phyloP scores from a whole-genome alignment of 495 filamentous ascomycete genomes.

The Penicillium mononematosum region DNA sequence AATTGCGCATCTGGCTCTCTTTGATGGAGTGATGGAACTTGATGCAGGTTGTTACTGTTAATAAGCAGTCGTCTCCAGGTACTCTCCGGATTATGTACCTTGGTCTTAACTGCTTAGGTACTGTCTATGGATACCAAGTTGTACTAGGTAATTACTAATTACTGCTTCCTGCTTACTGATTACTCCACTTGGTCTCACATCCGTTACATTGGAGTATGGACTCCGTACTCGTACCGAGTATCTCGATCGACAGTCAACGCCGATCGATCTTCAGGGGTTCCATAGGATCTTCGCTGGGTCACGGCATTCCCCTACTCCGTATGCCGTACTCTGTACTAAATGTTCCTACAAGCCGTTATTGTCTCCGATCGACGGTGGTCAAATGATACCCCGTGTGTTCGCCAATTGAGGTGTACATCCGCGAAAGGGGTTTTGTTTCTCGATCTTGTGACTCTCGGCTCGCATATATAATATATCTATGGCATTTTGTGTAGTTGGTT shows the following conservation, averaged over 20 bases:
- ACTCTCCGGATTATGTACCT: not conserved
- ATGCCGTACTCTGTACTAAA: not conserved
- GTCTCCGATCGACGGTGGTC: not conserved
- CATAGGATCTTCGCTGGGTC: conserved; percentile 5
- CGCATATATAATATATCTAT: not conserved
- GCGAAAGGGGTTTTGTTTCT: not conserved
- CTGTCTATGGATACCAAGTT: too few relatives aligned
- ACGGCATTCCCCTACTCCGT: not conserved
- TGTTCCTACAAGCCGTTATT: not conserved
- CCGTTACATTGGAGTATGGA: not conserved
- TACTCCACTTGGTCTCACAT: conserved; percentile 12
- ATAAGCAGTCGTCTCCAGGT: not conserved
- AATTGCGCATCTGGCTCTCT: not conserved
- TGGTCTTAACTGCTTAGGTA: not conserved
- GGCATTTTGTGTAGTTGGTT: not conserved
- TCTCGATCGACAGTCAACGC: conserved; percentile 9
- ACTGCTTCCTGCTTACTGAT: not conserved
- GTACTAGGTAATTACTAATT: too few relatives aligned
- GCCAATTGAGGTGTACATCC: not conserved
- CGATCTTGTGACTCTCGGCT: not conserved
- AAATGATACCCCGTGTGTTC: not conserved
- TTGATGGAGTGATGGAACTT: not conserved
- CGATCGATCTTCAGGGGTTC: conserved; percentile 18
- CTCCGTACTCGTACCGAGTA: not conserved
- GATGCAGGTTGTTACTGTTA: not conserved